Conservation (phyloP, 2,329 filamentous ascomycete species). For the Phialophora macrospora region DNA sequence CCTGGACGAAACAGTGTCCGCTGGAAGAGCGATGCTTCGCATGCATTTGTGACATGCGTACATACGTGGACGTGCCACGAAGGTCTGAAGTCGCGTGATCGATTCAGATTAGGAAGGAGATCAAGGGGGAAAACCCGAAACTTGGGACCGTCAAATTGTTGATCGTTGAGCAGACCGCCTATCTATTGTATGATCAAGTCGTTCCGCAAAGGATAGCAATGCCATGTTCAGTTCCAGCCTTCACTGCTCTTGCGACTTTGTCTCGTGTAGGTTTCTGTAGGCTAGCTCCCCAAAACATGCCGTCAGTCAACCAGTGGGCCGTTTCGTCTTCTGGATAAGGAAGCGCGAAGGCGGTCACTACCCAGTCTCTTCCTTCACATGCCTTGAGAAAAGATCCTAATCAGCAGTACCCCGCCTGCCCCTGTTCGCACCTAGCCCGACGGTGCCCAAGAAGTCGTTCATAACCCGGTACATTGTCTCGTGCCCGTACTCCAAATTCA, state of each 20-base stretch:
- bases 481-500: slow-evolving; percentile 56
- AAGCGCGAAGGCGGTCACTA: too few relatives aligned
- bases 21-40: too few relatives aligned
- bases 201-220: not conserved
- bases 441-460: slow-evolving; percentile 18
- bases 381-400: not conserved
- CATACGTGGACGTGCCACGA: too few relatives aligned
- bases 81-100: too few relatives aligned
- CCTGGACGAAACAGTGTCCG: too few relatives aligned
- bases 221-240: not conserved
- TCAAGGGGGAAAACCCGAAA: too few relatives aligned
- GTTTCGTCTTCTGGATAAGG: not conserved
- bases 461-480: slow-evolving; percentile 46
- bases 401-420: not conserved
- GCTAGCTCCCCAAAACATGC: not conserved
- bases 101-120: too few relatives aligned
- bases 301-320: too few relatives aligned
- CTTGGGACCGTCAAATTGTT: not conserved
- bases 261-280: not conserved
- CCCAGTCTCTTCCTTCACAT: not conserved
- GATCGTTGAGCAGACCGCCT: not conserved
- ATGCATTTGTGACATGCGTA: too few relatives aligned
- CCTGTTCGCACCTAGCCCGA: slow-evolving; percentile 2
- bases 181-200: not conserved
- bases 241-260: not conserved